A percentile compares a stretch with the other conserved stretches of the same genome.
Conservation (phyloP, 768 basidiomycete genomes). For the Tricholoma sp. region DNA sequence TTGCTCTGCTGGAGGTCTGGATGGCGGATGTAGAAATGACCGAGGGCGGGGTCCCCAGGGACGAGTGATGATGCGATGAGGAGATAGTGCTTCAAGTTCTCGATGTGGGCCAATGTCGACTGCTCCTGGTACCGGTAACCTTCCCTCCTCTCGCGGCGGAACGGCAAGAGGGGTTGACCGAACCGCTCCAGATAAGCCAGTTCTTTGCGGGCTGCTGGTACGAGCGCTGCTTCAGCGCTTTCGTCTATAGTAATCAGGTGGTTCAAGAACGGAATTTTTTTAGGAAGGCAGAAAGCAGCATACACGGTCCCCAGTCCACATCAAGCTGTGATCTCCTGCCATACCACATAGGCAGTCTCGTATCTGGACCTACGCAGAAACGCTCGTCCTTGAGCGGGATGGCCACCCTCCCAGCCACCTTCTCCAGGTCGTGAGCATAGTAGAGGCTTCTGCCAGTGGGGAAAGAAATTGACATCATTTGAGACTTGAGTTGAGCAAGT, state of each 20-base stretch:
- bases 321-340: constrained; percentile 46
- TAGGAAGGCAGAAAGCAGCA: constrained; percentile 27
- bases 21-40: constrained; percentile 47
- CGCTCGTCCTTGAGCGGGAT: constrained; percentile 33
- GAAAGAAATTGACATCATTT: constrained; percentile 43
- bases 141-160: constrained; percentile 36
- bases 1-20: constrained; percentile 47
- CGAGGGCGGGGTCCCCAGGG: constrained; percentile 31
- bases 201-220: constrained; percentile 40
- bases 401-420: constrained; percentile 25
- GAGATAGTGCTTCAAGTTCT: constrained; percentile 44
- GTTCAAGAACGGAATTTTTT: constrained; percentile 21
- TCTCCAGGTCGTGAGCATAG: constrained; percentile 40
- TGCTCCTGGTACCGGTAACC: constrained; percentile 41
- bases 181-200: constrained; percentile 42
- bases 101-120: constrained; percentile 34
- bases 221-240: constrained; percentile 27
- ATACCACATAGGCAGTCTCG: constrained; percentile 39
- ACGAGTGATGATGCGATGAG: constrained; percentile 42
- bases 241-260: constrained; percentile 33
- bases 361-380: constrained; percentile 45
- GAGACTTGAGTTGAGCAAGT: constrained; percentile 40
- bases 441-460: constrained; percentile 50
- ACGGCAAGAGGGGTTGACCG: constrained; percentile 42
- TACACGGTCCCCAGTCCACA: constrained; percentile 49